Evolutionary conservation across 805 yeast genomes (phyloP), one percentile per base, ranked within the genome.

Genomic region (Suhomyces sp.): DNA sequence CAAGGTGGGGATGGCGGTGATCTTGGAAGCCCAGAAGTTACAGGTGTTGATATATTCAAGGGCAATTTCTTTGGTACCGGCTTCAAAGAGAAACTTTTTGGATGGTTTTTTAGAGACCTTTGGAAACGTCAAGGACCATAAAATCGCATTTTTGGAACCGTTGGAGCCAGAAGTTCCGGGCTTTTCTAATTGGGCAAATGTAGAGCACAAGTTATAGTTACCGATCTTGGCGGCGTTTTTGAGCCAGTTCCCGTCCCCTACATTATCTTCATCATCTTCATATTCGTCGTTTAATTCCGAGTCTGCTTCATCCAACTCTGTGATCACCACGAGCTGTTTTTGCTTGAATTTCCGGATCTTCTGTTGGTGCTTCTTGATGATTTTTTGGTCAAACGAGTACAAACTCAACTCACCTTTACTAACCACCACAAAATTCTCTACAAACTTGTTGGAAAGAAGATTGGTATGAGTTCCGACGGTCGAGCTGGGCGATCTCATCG

Each of bases 11-110:
- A 89, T 85, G 13, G 91, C 86, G 6, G 96, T 86, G 35, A 87
- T 79, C 57, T 94, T 80, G 1, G 93, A 88, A 2, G 96, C 89
- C 97, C 97, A 91, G 65, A 88, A 91, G 66, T 90, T 91, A 68
- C 94, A 85, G 4, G 93, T 83, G 58, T 85, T 81, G 15, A 87
- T 82, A 66, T 81, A 89, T 61, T 83, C 87, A 43, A 72, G 69
- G 0, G 96, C 94, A 53, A 81, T 80, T 57, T 84, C 87, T 21
- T 72, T 64, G 12, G 89, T 82, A 9, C 86, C 85, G 0, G 90
- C 83, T 66, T 82, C 84, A 65, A 87, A 86, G 27, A 83, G 71
- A 15, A 87, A 70, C 53, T 72, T 75, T 55, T 74, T 75, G 24
- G 70, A 66, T 9, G 61, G 64, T 43, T 56, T 65, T 37, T 69